Evolutionary conservation across 1,284 basidiomycete genomes (phyloP), one percentile per base, ranked within the genome.

Genomic region (Athelia psychrophila): DNA sequence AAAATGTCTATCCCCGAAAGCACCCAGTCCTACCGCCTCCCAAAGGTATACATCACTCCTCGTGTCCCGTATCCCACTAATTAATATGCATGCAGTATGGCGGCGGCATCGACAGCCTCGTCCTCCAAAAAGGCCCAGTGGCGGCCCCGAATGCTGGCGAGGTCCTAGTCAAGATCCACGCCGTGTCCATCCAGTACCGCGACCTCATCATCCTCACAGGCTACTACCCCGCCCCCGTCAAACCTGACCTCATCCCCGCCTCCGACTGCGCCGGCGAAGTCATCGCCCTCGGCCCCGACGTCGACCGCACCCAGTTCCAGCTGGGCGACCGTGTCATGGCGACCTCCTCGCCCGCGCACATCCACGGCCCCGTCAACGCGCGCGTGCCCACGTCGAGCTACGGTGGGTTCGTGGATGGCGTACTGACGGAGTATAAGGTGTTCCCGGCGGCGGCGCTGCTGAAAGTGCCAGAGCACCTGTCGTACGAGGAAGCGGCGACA

Each of bases 211-310:
- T 44, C 15, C 4, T 22, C 15, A 3, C 5, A 22, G 46, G 15
- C 20, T 49, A 33, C 27, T 30, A 27, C 12, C 23, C 13, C 18
- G 2, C 22, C 24, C 54, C 15, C 54, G 56, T 47, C 48, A 51
- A 52, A 24, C 25, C 49, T 55, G 60, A 56, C 33, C 33, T 35
- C 19, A 59, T 81, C 27, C 79, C 80, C 1, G 62, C 69, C 52
- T 82, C 80, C 2, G 81, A 84, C 57, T 69, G 72, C 36, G 80
- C 82, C 10, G 80, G 81, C 16, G 76, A 80, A 58, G 68, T 83
- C 52, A 65, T 78, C 38, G 69, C 70, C 15, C 59, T 80, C 23
- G 80, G 81, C 10, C 59, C 65, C 42, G 70, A 69, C 10, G 76
- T 77, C 35, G 66, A 59, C 27, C 58, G 62, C 38, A 32, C 40